Evolutionary conservation across 139 green algal species (phyloP), one percentile per base, ranked within the genome.

Genomic region (Tetradesmus obliquus): DNA sequence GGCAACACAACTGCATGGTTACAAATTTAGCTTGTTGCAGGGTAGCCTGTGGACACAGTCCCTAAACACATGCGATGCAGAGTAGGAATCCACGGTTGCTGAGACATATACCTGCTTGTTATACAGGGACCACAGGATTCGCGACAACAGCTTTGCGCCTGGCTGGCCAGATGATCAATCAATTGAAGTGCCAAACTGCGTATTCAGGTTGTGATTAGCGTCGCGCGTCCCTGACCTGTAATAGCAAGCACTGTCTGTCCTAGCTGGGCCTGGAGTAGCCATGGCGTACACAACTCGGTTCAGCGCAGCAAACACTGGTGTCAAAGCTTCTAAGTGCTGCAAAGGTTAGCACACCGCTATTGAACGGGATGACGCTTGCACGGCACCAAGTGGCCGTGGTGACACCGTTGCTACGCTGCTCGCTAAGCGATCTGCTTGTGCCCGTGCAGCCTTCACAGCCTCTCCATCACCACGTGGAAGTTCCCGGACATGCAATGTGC

Each of bases 261-360:
- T 76, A 76, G 66, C 17, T 24, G 66, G n/a, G 66, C 66, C n/a
- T 19, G 66, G 66, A 24, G 66, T 76, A 55, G 74, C 57, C 24
- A 89, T 89, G 85, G 85, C 85, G 85, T 82, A 89, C 45, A 82
- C 85, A 53, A 89, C 85, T 51, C 85, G 85, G 6, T 89, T 89
- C 85, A 82, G 24, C 22, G 45, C 85, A 55, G 66, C 62, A 19
- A 89, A 51, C 17, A 89, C 15, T 19, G 62, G 85, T 20, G 45
- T 66, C 32, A 82, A 55, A 51, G 7, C 66, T 54, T 9, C 17
- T 4, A 82, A 51, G 74, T 82, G 74, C 7, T 82, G 74, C 66
- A 76, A 76, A 76, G 66, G 66, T 76, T 76, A 24, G 76, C 24
- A 82, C 2, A 76, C 66, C 60, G 66, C 17, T 76, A 76, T 76